Evolutionary conservation across 73 alveolate genomes (phyloP).

Genomic region (Halteria grandinella): DNA sequence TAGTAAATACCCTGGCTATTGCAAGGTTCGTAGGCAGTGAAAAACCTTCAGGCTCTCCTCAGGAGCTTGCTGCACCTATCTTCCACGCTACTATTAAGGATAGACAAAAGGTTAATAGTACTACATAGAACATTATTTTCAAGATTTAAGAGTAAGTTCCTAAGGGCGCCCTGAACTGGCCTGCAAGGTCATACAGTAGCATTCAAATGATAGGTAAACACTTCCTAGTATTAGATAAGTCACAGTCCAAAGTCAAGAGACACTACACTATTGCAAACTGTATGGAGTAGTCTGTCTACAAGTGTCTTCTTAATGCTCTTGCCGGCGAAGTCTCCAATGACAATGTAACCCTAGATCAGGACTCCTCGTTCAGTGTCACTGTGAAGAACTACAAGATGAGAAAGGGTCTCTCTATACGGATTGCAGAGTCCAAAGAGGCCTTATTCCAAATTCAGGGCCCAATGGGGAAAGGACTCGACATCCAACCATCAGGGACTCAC

Average conservation of each 20-base stretch:
- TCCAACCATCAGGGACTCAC: conserved; percentile 30
- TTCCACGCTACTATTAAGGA: too few relatives aligned
- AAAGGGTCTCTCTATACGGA: neutral
- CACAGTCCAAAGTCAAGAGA: neutral
- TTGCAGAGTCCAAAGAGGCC: neutral
- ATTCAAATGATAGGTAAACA: conserved; percentile 60
- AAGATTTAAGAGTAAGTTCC: too few relatives aligned
- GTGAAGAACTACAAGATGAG: neutral
- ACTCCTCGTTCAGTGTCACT: neutral
- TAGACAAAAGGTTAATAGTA: too few relatives aligned
- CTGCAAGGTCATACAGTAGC: too few relatives aligned
- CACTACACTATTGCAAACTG: conserved; percentile 53
- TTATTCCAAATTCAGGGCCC: conserved; percentile 55
- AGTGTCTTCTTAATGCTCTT: neutral
- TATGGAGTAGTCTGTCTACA: conserved; percentile 12
- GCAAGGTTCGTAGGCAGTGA: too few relatives aligned
- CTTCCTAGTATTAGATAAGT: conserved; percentile 7
- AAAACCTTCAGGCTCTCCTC: too few relatives aligned
- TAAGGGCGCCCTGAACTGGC: too few relatives aligned
- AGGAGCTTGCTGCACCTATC: too few relatives aligned
- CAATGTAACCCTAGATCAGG: neutral
- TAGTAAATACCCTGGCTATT: conserved; percentile 19
- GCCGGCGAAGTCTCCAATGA: neutral
- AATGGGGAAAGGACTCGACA: conserved; percentile 60
- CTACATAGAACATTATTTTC: too few relatives aligned